Evolutionary conservation across 495 filamentous ascomycete genomes (phyloP).

Genomic region (Lepraria neglecta): DNA sequence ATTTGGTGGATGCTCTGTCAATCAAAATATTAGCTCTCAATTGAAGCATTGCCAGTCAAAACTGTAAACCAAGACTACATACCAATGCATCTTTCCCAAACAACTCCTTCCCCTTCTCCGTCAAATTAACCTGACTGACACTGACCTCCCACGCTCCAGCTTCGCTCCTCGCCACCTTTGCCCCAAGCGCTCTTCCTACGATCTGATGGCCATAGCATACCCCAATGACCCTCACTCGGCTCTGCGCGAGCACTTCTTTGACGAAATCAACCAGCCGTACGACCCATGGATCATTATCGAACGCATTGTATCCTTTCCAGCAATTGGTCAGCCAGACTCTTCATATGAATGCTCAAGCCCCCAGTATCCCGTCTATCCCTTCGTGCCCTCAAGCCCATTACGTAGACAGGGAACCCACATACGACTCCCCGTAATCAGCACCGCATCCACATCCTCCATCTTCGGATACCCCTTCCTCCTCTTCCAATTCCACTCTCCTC

Average conservation of each 20-base stretch:
- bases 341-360: neutral
- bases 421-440: constrained; percentile 74
- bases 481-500: constrained; percentile 13
- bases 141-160: constrained; percentile 71
- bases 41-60: neutral
- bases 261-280: constrained; percentile 65
- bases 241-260: constrained; percentile 49
- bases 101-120: constrained; percentile 60
- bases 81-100: constrained; percentile 67
- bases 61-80: constrained; percentile 29
- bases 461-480: constrained; percentile 50
- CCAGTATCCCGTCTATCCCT: neutral
- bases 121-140: constrained; percentile 65
- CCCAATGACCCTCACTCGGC: constrained; percentile 62
- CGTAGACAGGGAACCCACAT: constrained; percentile 24
- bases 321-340: neutral
- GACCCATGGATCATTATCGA: constrained; percentile 72
- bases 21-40: neutral
- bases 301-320: constrained; percentile 49
- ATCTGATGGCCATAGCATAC: constrained; percentile 94
- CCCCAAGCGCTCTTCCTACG: constrained; percentile 66
- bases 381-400: neutral
- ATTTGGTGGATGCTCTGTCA: constrained; percentile 75
- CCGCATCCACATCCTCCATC: constrained; percentile 67
- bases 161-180: constrained; percentile 57